phyloP scores from a whole-genome alignment of 495 filamentous ascomycete genomes.

The Umbilicaria muhlenbergii region DNA sequence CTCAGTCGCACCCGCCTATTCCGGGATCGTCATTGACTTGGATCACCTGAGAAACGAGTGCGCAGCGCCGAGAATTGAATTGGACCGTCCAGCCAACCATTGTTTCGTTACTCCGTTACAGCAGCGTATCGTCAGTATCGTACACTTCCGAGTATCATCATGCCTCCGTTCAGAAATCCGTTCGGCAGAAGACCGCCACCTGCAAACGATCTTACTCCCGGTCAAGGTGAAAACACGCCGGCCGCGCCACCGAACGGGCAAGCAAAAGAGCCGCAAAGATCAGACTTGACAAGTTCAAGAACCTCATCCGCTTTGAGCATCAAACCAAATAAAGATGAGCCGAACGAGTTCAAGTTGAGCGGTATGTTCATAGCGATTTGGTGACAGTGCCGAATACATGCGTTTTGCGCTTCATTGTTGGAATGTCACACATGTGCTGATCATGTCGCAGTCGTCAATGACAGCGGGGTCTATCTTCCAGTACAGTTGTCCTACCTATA shows the following conservation, averaged over 20 bases:
- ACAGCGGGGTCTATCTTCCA: conserved; percentile 90
- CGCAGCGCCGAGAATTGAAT: too few relatives aligned
- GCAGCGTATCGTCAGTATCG: not conserved
- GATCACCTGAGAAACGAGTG: too few relatives aligned
- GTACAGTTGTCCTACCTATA: conserved; percentile 28
- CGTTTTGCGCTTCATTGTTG: conserved; percentile 8
- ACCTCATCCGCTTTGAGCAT: conserved; percentile 46
- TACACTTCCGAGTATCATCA: conserved; percentile 17
- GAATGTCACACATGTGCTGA: not conserved
- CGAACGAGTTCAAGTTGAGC: conserved; percentile 68
- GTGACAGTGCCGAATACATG: not conserved
- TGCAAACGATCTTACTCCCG: conserved; percentile 23
- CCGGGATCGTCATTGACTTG: too few relatives aligned
- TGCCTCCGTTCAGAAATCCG: conserved; percentile 65
- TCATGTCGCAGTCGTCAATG: conserved; percentile 64
- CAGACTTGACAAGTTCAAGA: conserved; percentile 36
- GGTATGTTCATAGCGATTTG: conserved; percentile 34
- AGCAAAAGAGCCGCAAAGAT: conserved; percentile 24
- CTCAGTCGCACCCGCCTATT: too few relatives aligned
- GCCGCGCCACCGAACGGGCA: conserved; percentile 30
- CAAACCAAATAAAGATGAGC: conserved; percentile 39
- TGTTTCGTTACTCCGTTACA: too few relatives aligned
- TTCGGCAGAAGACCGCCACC: conserved; percentile 43
- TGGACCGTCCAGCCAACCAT: too few relatives aligned
- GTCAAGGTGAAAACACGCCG: conserved; percentile 37